A percentile compares a stretch with the other conserved stretches of the same genome.
Conservation (phyloP, 345 rosid species). For the Nasturtium officinale region DNA sequence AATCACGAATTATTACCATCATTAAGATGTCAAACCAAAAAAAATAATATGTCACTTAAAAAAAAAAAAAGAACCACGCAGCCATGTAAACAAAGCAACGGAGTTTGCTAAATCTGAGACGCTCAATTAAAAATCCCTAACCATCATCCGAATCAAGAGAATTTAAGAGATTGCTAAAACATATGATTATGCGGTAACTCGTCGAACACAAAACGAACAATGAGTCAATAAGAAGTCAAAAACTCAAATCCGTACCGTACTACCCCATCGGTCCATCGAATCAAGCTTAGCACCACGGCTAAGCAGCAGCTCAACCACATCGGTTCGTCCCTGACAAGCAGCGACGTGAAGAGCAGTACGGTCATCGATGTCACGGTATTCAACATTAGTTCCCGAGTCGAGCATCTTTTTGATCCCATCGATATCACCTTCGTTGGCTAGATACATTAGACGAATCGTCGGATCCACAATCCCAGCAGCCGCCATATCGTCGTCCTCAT, state of each 20-base stretch:
- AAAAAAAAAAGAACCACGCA: not conserved
- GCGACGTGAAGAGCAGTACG: conserved; percentile 85
- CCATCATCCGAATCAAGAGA: not conserved
- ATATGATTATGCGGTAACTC: conserved; percentile 9
- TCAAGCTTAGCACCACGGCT: conserved; percentile 55
- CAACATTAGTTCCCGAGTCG: conserved; percentile 66
- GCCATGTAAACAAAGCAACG: not conserved
- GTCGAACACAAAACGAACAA: conserved; percentile 36
- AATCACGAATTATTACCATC: conserved; percentile 37
- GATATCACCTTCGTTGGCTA: conserved; percentile 75
- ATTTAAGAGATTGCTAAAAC: not conserved
- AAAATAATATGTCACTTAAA: too few relatives aligned
- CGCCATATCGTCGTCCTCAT: conserved; percentile 47
- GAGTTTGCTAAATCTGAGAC: conserved; percentile 8
- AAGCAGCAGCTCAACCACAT: conserved; percentile 53
- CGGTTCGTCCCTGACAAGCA: conserved; percentile 71
- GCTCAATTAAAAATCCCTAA: not conserved
- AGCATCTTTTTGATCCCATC: conserved; percentile 63
- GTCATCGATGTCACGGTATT: conserved; percentile 66
- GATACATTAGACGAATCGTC: conserved; percentile 69
- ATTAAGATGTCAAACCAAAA: too few relatives aligned
- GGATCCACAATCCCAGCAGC: conserved; percentile 48
- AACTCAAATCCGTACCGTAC: conserved; percentile 50
- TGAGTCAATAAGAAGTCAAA: conserved; percentile 34
- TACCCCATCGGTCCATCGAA: conserved; percentile 64